phyloP scores from a whole-genome alignment of 2,329 filamentous ascomycete genomes.

The Ophiostoma ips region DNA sequence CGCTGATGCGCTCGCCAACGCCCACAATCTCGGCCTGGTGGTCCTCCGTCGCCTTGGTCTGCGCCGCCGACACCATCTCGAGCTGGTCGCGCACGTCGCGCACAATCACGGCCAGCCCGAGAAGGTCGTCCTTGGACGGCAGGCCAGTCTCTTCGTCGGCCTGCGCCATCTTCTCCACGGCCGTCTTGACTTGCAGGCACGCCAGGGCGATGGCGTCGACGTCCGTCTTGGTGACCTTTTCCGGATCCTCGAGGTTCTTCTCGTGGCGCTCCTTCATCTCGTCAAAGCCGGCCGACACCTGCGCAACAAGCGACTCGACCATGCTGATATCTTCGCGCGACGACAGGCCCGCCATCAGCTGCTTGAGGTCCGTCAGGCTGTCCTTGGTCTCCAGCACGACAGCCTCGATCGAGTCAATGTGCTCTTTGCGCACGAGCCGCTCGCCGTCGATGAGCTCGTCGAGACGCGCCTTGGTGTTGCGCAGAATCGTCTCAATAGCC shows the following conservation, averaged over 20 bases:
- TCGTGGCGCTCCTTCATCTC: slow-evolving; percentile 51
- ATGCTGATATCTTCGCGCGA: slow-evolving; percentile 61
- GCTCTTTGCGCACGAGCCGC: slow-evolving; percentile 52
- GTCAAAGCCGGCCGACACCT: slow-evolving; percentile 62
- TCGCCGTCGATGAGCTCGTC: slow-evolving; percentile 68
- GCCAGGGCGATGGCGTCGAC: slow-evolving; percentile 68
- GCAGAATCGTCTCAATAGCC: slow-evolving; percentile 78
- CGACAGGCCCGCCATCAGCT: slow-evolving; percentile 31
- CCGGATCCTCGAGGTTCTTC: slow-evolving; percentile 35
- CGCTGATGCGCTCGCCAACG: slow-evolving; percentile 55
- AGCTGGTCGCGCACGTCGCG: slow-evolving; percentile 51
- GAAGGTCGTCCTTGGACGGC: slow-evolving; percentile 64
- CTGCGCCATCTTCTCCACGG: slow-evolving; percentile 58
- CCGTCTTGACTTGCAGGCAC: slow-evolving; percentile 71
- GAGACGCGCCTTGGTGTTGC: slow-evolving; percentile 76
- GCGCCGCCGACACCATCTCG: slow-evolving; percentile 55
- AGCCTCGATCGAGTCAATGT: slow-evolving; percentile 51
- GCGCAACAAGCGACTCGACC: slow-evolving; percentile 64
- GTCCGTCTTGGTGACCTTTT: slow-evolving; percentile 66
- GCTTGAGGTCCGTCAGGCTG: slow-evolving; percentile 36
- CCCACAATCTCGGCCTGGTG: slow-evolving; percentile 71
- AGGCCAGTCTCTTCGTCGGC: slow-evolving; percentile 53
- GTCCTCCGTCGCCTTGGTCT: slow-evolving; percentile 67
- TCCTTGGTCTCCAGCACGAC: slow-evolving; percentile 62
- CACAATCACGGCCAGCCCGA: slow-evolving; percentile 53